Evolutionary conservation across 768 basidiomycete genomes (phyloP), one percentile per base, ranked within the genome.

Genomic region (Pisolithus albus): DNA sequence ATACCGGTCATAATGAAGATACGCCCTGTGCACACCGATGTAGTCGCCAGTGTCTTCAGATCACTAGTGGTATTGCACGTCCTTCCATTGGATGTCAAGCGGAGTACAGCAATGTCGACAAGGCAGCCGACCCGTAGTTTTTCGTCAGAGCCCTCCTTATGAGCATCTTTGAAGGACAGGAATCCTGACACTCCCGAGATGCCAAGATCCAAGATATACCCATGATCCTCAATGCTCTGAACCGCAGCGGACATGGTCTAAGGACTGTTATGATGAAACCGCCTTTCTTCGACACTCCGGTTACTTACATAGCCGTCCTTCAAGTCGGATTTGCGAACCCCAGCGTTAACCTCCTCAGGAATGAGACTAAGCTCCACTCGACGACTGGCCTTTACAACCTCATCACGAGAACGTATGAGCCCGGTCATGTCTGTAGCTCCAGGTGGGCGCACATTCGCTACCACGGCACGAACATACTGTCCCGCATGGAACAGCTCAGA

Each of bases 221-320:
- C 94, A 65, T 96, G 91, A 61, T 98, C 96, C 70, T 99, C 96
- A 16, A 88, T 72, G 60, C 86, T 90, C 68, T 83, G 84, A 46
- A 95, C 76, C 32, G 84, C 80, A 11, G 82, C 88, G 0, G 84
- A 79, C 42, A 96, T 61, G 19, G 82, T 83, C 92, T 94, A 61
- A 30, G 7, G 18, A 7, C 15, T 13, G 24, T 26, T 26, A 24
- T 45, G 43, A 28, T 45, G 16, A 28, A 28, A 2, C 26, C 6
- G 9, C 36, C 9, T 13, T 50, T 8, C 30, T 52, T 47, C 45
- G 36, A 55, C 23, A 18, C 26, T 34, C 50, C 47, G 30, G 37
- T 28, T 36, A 83, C 89, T 70, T 66, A 88, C 90, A 65, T 83
- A 87, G 48, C 88, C 89, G 45, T 71, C 54, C 47, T 77, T 81